Evolutionary conservation across 306 rosid genomes (phyloP), one percentile per base, ranked within the genome.

Genomic region (Vachellia collinsii): DNA sequence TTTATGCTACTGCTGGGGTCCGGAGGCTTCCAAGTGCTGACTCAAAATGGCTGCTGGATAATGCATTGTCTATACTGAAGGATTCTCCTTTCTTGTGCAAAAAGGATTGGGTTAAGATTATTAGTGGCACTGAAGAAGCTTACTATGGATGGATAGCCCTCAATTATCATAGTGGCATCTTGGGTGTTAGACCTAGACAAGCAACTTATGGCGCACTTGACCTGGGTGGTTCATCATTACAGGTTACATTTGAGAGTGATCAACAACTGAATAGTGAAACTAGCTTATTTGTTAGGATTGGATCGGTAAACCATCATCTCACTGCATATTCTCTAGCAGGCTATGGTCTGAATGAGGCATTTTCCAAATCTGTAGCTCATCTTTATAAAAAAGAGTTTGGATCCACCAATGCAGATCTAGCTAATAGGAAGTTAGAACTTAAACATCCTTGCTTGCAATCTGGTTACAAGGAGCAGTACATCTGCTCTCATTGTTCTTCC

Each of bases 141-240:
- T 95, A 95, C 70, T 93, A 81, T 79, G 99, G 99, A 44, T 95
- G 99, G 99, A 93, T 95, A 61, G 92, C 98, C 8, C 98, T 95
- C 81, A 95, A 95, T 84, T 90, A 93, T 87, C 85, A 87, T 38
- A 87, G 85, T 6, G 82, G 85, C 6, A 81, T 88, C 63, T 87
- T 95, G 70, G 94, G 98, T 41, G 88, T 85, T 56, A 88, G 62
- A 37, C 94, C 96, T 25, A 90, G 90, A 85, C 80, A 86, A 80
- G 91, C 92, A 23, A 95, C 98, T 13, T 93, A 85, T 80, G 99
- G 98, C 44, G 94, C 98, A 7, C 98, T 95, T 74, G 98, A 95
- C 70, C 83, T 95, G 88, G 99, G 99, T 11, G 99, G 99, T 13
- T 95, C 98, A 19, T 95, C 98, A 0, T 88, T 95, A 92, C 98